These are phyloP conservation scores for Colletotrichum sidae DNA, from an alignment of 2,329 filamentous ascomycete genomes.

Conservation along the genomic window DNA sequence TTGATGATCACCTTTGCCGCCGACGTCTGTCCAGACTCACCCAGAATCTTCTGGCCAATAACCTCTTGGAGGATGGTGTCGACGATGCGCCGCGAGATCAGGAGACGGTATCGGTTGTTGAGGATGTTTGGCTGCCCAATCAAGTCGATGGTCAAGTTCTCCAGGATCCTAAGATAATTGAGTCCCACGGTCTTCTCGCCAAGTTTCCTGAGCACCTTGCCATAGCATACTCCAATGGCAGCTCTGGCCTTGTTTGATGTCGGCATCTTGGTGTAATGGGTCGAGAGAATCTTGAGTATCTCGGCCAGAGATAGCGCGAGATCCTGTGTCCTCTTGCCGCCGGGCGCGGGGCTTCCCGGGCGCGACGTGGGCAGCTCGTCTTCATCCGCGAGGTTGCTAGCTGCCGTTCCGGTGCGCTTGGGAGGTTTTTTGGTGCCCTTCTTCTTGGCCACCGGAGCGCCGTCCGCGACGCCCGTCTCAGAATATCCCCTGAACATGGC, in stretches of 20 bases:
- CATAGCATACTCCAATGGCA: slow-evolving; percentile 88
- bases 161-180: slow-evolving; percentile 84
- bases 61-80: slow-evolving; percentile 86
- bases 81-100: slow-evolving; percentile 87
- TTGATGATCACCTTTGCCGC: slow-evolving; percentile 87
- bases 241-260: slow-evolving; percentile 85
- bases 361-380: slow-evolving; percentile 73
- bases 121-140: slow-evolving; percentile 80
- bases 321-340: slow-evolving; percentile 76
- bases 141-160: slow-evolving; percentile 83
- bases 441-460: slow-evolving; percentile 71
- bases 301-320: slow-evolving; percentile 82
- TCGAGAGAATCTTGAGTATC: slow-evolving; percentile 81
- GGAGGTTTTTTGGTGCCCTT: slow-evolving; percentile 71
- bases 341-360: slow-evolving; percentile 78
- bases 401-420: slow-evolving; percentile 70
- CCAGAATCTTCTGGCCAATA: slow-evolving; percentile 83
- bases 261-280: slow-evolving; percentile 81
- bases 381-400: slow-evolving; percentile 74
- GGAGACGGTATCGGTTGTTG: slow-evolving; percentile 87
- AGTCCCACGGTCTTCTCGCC: slow-evolving; percentile 86
- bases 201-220: slow-evolving; percentile 80
- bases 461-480: slow-evolving; percentile 61
- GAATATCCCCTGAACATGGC: slow-evolving; percentile 86
- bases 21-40: slow-evolving; percentile 88